Evolutionary conservation across 2,329 filamentous ascomycete species (phyloP).

Genomic region (Chrysoporthe puriensis): DNA sequence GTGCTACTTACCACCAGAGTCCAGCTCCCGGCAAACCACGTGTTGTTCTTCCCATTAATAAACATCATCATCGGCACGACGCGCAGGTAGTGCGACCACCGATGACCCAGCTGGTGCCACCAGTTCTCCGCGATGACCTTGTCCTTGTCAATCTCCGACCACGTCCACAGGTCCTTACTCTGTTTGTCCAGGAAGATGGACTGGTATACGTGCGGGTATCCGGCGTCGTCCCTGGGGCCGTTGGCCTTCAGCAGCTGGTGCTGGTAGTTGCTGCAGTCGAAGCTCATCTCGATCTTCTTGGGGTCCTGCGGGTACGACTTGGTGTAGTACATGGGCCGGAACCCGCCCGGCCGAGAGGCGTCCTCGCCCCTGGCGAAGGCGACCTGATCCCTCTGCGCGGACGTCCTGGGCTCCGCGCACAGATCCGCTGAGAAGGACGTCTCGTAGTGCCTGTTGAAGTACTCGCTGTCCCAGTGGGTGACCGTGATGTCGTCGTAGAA

Average conservation of each 20-base stretch:
- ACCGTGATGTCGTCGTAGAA: constrained; percentile 73
- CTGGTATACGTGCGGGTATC: constrained; percentile 70
- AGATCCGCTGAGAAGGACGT: constrained; percentile 58
- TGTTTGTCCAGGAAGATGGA: constrained; percentile 68
- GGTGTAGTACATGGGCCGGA: constrained; percentile 69
- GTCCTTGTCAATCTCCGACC: constrained; percentile 58
- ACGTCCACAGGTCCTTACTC: constrained; percentile 60
- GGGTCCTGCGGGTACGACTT: constrained; percentile 60
- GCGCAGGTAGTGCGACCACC: constrained; percentile 65
- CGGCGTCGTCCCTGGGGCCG: constrained; percentile 24
- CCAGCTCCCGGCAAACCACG: constrained; percentile 68
- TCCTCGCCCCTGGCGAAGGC: constrained; percentile 48
- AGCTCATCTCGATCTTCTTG: constrained; percentile 69
- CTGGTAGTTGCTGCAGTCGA: constrained; percentile 78
- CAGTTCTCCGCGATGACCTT: constrained; percentile 67
- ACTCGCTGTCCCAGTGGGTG: constrained; percentile 66
- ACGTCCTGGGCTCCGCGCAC: constrained; percentile 50
- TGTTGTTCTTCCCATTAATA: constrained; percentile 66
- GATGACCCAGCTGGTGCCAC: constrained; percentile 71
- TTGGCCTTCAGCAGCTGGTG: constrained; percentile 62
- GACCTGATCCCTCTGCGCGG: constrained; percentile 45
- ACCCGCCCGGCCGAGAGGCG: constrained; percentile 58
- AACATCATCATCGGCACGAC: constrained; percentile 75
- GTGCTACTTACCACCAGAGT: constrained; percentile 63
- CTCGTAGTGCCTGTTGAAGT: constrained; percentile 72